Evolutionary conservation across 1,139 yeast species (phyloP), one percentile per base, ranked within the genome.

Genomic region (Debaryomycetaceae sp.): DNA sequence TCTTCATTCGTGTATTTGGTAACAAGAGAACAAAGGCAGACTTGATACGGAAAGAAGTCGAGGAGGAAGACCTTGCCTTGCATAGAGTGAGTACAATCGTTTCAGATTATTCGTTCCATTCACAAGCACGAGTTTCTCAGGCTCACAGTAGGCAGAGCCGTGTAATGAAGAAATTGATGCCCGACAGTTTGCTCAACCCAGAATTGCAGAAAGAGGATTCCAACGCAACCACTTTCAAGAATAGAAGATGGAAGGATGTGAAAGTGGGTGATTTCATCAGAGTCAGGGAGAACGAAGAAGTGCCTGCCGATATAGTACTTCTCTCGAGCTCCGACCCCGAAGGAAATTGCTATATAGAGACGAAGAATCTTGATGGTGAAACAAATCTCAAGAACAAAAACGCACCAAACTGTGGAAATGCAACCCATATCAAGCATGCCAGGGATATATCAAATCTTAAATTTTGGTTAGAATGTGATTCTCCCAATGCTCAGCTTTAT

Each of bases 291-390:
- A 86, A 93, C 61, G 97, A 91, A 62, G 95, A 89, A 65, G 82
- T 93, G 24, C 99, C 99, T 2, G 97, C 97, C 7, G 99, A 93
- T 69, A 65, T 91, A 34, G 76, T 89, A 14, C 69, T 91, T 30
- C 60, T 93, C 38, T 80, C 96, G 2, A 83, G 96, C 0, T 85
- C 96, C 0, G 97, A 91, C 60, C 63, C 77, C 1, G 98, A 93
- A 60, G 96, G 96, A 37, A 90, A 85, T 39, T 91, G 98, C 66
- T 91, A 85, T 58, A 83, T 91, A 37, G 98, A 93, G 65, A 93
- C 99, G 1, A 91, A 90, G 59, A 93, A 93, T 62, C 76, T 93
- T 56, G 98, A 93, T 66, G 99, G 99, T 62, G 99, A 93, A 66
- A 89, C 98, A 5, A 93, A 93, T 61, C 75, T 93, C 62, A 93